Evolutionary conservation across 2,329 filamentous ascomycete species (phyloP), one percentile per base, ranked within the genome.

Genomic region (Talaromyces sp.): DNA sequence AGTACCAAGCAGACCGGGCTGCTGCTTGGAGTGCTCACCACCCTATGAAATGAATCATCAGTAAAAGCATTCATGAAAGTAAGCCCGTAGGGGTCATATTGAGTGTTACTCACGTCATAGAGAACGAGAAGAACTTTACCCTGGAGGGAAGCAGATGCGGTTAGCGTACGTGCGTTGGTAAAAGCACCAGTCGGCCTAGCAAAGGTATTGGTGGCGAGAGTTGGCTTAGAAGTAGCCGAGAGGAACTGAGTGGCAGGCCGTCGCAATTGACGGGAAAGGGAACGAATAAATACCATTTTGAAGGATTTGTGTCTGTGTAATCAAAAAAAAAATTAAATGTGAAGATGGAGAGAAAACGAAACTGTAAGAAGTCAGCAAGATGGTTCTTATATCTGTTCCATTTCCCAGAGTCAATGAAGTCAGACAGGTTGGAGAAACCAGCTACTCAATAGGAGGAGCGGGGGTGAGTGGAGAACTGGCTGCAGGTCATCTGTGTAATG

Each of bases 81-180:
- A 42, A 47, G 19, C 9, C 10, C 3, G 14, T 11, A n/a, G 14
- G 22, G 13, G 16, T 22, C 9, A 40, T 14, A 30, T 39, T 14
- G 19, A 16, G 20, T 45, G 55, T 53, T 39, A 80, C 82, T 79
- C 79, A 86, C 92, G 78, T 97, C 92, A 82, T 97, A 97, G 66
- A 96, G 85, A 67, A 96, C 90, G 72, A 92, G 82, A 73, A 97
- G 87, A 79, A 97, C 90, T 82, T 97, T 97, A 81, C 92, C 92
- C 91, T 97, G 83, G 78, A 84, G 84, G 65, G 80, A 80, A 62
- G 86, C 80, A 70, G 83, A 82, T 59, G 83, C 82, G 58, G 84
- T 86, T 77, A 87, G 83, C 78, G 79, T 82, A 77, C 83, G 81
- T 72, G 80, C 75, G 65, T 79, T 78, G 72, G 76, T 76, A 57